These are phyloP conservation scores for Sugiyamaella japonica DNA, from an alignment of 1,139 yeast species.

Conservation along the genomic window DNA sequence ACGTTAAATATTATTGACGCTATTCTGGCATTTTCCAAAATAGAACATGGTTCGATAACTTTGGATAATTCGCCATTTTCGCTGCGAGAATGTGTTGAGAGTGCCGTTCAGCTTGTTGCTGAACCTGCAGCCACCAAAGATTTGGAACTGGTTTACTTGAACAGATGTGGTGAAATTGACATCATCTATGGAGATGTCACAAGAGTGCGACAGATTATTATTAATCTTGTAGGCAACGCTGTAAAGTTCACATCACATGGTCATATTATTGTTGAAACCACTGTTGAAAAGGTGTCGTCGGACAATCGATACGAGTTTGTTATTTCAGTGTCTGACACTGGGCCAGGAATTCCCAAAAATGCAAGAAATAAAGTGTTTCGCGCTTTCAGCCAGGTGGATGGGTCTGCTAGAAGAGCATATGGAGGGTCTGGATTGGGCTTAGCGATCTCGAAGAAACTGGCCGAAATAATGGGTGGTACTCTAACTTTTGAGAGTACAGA, in stretches of 20 bases:
- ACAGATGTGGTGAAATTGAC: slow-evolving; percentile 48
- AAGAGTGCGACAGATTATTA: slow-evolving; percentile 54
- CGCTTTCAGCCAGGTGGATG: slow-evolving; percentile 63
- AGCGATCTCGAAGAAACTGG: slow-evolving; percentile 58
- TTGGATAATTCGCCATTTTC: slow-evolving; percentile 53
- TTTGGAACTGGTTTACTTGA: slow-evolving; percentile 51
- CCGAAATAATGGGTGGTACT: slow-evolving; percentile 60
- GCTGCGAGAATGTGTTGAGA: slow-evolving; percentile 52
- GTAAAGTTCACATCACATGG: slow-evolving; percentile 56
- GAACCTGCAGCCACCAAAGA: slow-evolving; percentile 53
- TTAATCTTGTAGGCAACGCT: slow-evolving; percentile 58
- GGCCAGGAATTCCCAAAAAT: slow-evolving; percentile 59
- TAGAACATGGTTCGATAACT: slow-evolving; percentile 56
- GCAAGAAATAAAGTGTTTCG: slow-evolving; percentile 54
- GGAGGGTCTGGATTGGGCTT: slow-evolving; percentile 65
- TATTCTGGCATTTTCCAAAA: slow-evolving; percentile 56
- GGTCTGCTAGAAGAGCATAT: slow-evolving; percentile 55
- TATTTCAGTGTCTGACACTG: slow-evolving; percentile 54
- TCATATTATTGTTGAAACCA: slow-evolving; percentile 47
- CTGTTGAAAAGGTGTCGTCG: slow-evolving; percentile 40
- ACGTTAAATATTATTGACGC: slow-evolving; percentile 59
- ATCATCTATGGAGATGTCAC: slow-evolving; percentile 54
- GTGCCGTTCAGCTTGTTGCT: slow-evolving; percentile 54
- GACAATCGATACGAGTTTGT: slow-evolving; percentile 48
- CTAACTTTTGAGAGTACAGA: slow-evolving; percentile 53